Evolutionary conservation across 108 stramenopile species (phyloP), one percentile per base, ranked within the genome.

Genomic region (Aurantiochytrium sp.): DNA sequence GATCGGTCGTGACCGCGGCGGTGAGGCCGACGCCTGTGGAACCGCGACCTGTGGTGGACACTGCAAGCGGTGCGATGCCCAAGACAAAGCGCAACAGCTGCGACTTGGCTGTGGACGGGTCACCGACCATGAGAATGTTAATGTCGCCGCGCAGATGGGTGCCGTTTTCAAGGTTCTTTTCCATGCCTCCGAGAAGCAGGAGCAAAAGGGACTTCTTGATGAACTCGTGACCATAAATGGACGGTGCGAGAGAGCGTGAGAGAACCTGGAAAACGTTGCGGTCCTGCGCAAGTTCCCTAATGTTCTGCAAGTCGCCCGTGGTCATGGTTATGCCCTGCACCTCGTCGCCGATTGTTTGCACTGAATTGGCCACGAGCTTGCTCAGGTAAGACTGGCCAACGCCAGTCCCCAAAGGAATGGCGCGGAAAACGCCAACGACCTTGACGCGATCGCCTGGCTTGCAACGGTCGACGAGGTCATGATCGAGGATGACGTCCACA

Each of bases 121-220:
- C 99, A 10, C 99, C 99, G 53, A 99, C 99, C 97, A 99, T 98
- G 72, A 99, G 94, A 88, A 99, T 95, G 91, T 99, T 99, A 88
- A 99, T 98, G 91, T 99, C 99, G 64, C 99, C 99, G 90, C 99
- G 95, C 72, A 99, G 91, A 92, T 97, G 97, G 29, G 98, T 98
- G 5, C 99, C 99, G 91, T 98, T 99, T 43, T 94, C 96, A 60
- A 99, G 94, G 89, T 97, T 98, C 73, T 98, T 98, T 89, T 99
- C 99, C 71, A 93, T 93, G 14, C 99, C 99, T 43, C 96, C 95
- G 4, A 98, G 89, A 19, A 98, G 92, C 90, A 99, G 97, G 42
- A 99, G 90, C 6, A 96, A 95, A 59, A 99, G 90, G 4, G 98
- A 98, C 92, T 96, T 97, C 92, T 99, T 99, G 87, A 99, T 98